Base-by-base conservation (phyloP, 129 eudicot species). In the Tanacetum coccineum region DNA sequence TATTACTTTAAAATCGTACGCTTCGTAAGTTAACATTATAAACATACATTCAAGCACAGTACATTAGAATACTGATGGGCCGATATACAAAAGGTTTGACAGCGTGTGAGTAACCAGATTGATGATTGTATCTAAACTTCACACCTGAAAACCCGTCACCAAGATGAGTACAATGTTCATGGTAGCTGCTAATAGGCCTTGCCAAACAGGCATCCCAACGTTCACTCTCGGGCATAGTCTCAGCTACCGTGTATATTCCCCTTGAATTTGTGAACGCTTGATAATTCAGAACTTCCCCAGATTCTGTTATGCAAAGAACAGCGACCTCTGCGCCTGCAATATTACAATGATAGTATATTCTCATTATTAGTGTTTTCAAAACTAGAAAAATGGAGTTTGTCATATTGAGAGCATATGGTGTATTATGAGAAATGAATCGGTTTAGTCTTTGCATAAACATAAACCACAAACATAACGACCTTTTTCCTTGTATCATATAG, bases 321-420 rank as follows among this genome's bases (percentile, higher is more conserved):
- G 99, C 99, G n/a, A 93, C 99, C 78, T 93, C 99, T 28, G 96
- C 99, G 48, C 99, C 99, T 93, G 88, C 71, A 65, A 48, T 61
- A 45, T 49, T 55, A 74, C 28, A 64, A 51, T 25, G 9, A 61
- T 19, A 11, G 28, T 4, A 0, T 30, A 11, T 32, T 67, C 8
- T 51, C 49, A 9, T 59, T 19, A 32, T 17, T n/a, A 62, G 53
- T 42, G 18, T 32, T 52, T 52, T n/a, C 6, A 17, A 14, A 19
- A 42, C 9, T 22, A 58, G 62, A n/a, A 58, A 12, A 58, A 3
- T 22, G 26, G 61, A 56, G 3, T 22, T 11, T 28, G 62, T 57
- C 62, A 57, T 57, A 62, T 30, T 4, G 19, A n/a, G 67, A 40
- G 17, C 10, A 2, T 12, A 58, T 26, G 11, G 30, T 58, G 15